Evolutionary conservation across 306 rosid genomes (phyloP).

Genomic region (Vigna trinervia): DNA sequence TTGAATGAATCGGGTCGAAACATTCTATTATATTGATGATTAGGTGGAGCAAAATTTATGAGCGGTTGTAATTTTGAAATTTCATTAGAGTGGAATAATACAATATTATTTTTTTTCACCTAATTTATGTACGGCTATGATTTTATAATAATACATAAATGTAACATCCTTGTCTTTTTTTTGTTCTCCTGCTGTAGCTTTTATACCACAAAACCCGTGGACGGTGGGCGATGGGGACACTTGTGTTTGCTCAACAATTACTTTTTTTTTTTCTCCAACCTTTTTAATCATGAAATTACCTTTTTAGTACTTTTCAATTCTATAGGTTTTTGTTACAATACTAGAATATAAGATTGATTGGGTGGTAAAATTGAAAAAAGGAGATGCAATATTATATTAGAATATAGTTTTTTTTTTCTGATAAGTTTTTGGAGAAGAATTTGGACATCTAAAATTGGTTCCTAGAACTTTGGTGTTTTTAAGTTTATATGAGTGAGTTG

Average conservation of each 20-base stretch:
- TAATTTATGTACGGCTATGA: not conserved
- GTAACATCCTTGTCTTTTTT: conserved; percentile 16
- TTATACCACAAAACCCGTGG: not conserved
- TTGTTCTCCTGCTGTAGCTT: not conserved
- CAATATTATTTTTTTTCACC: not conserved
- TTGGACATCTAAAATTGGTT: no score
- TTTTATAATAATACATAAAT: not conserved
- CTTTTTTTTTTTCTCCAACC: no score
- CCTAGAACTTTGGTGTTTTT: no score
- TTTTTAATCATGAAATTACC: no score
- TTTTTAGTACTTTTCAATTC: no score
- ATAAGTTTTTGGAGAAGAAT: no score
- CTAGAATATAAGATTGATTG: no score
- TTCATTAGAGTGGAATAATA: not conserved
- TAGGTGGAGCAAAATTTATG: not conserved
- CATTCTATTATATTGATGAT: conserved; percentile 9
- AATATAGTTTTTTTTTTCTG: no score
- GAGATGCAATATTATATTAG: no score
- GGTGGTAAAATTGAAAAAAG: no score
- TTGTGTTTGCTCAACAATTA: not conserved
- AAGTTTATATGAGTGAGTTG: no score
- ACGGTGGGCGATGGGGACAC: conserved; percentile 35
- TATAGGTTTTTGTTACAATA: no score
- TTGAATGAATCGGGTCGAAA: not conserved
- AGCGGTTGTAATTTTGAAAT: not conserved